Evolutionary conservation across 306 rosid genomes (phyloP), one percentile per base, ranked within the genome.

Genomic region (Echinosophora koreensis): DNA sequence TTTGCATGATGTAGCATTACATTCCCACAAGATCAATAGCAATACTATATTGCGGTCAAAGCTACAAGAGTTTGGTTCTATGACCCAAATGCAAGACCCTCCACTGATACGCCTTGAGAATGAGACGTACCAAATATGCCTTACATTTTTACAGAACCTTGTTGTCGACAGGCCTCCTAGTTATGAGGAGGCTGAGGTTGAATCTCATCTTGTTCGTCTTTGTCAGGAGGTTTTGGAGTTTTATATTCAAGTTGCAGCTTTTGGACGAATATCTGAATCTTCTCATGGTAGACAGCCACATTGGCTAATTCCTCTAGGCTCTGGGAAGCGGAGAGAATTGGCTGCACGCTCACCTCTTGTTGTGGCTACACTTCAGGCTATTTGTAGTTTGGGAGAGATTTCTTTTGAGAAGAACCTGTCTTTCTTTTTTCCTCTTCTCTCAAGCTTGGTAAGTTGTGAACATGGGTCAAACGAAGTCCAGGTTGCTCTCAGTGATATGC

Each of bases 61-160:
- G 90, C 94, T 96, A 66, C 98, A 84, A 81, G 99, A 96, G 81
- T 89, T 91, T 76, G 94, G 94, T 65, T 64, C 99, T 17, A 66
- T 96, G 83, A 90, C 97, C 52, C 98, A 96, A 86, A 96, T 96
- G 98, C 99, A 92, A 85, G 99, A 96, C 72, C 99, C 99, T 42
- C 99, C 99, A 8, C 78, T 96, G 61, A 81, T 96, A 71, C 99
- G 99, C 17, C 95, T 96, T 17, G 99, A 96, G 83, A 96, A 89
- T 4, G 99, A 93, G 66, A 86, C 99, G 1, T 96, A 89, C 86
- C 98, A 96, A 85, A 85, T 80, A 59, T 93, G 98, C 89, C 97
- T 96, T 70, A 87, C 99, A 50, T 87, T 89, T 66, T 77, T 96
- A 82, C 97, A 91, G 81, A 93, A 93, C 85, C 98, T 96, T 68